phyloP scores from a whole-genome alignment of 345 rosid genomes.

The Syzygium aromaticum region DNA sequence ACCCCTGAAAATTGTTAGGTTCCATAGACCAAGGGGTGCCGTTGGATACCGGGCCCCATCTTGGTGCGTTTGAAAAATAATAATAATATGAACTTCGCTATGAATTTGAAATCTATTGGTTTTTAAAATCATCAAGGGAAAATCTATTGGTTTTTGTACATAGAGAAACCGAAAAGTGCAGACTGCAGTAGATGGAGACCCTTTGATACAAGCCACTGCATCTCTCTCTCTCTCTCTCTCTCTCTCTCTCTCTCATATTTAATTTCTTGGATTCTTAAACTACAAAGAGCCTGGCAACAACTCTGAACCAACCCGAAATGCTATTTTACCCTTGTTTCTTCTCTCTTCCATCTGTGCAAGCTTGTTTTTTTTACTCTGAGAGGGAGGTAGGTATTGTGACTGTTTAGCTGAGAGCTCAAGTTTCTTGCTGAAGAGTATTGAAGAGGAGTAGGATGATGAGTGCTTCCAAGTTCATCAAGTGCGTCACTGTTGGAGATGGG shows the following conservation, averaged over 20 bases:
- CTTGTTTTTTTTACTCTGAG: neutral
- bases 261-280: neutral
- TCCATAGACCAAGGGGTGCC: neutral
- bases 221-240: neutral
- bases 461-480: constrained; percentile 95
- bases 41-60: neutral
- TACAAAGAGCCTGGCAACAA: neutral
- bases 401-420: neutral
- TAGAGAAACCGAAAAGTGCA: neutral
- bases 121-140: neutral
- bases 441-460: constrained; percentile 43
- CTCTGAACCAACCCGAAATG: neutral
- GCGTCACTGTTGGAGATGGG: constrained; percentile 99
- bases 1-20: neutral
- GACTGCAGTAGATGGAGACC: neutral
- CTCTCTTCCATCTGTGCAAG: neutral
- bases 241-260: neutral
- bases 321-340: neutral
- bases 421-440: neutral
- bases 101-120: neutral
- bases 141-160: neutral
- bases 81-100: neutral
- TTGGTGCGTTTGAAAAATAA: neutral
- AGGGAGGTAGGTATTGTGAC: neutral
- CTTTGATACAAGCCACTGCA: neutral